phyloP scores from a whole-genome alignment of 2,329 filamentous ascomycete genomes.

The Cordyceps pruinosa region DNA sequence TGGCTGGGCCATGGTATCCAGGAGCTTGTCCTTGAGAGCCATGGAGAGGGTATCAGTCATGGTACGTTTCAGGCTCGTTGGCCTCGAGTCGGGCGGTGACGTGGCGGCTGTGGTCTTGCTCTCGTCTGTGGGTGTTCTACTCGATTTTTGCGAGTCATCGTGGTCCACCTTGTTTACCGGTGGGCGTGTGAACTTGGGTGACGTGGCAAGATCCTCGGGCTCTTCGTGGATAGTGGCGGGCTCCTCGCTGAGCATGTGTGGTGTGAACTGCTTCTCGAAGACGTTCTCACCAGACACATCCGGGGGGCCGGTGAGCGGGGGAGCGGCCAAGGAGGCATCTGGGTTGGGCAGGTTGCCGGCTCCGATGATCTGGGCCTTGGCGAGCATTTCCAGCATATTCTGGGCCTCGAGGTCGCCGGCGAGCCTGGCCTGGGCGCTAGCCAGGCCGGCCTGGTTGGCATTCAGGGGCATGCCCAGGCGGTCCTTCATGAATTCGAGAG shows the following conservation, averaged over 20 bases:
- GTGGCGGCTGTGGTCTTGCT: constrained; percentile 41
- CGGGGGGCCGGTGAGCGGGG: constrained; percentile 76
- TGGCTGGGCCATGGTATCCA: constrained; percentile 79
- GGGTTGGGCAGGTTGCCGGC: constrained; percentile 53
- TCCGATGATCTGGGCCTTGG: constrained; percentile 71
- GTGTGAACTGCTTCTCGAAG: constrained; percentile 76
- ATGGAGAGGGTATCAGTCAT: constrained; percentile 75
- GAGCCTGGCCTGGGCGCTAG: constrained; percentile 74
- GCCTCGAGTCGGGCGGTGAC: constrained; percentile 50
- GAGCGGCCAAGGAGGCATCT: constrained; percentile 32
- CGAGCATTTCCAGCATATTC: constrained; percentile 82
- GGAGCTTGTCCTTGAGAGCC: constrained; percentile 71
- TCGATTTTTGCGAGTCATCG: constrained; percentile 41
- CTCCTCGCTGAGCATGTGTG: constrained; percentile 45
- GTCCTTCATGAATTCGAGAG: constrained; percentile 94
- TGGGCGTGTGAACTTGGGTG: constrained; percentile 15
- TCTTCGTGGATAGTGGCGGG: constrained; percentile 23
- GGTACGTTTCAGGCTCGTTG: constrained; percentile 71
- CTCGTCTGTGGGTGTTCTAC: constrained; percentile 49
- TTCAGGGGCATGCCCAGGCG: constrained; percentile 69
- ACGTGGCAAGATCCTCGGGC: constrained; percentile 14
- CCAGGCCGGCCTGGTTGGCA: constrained; percentile 65
- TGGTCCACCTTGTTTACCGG: constrained; percentile 18
- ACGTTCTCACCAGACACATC: constrained; percentile 67
- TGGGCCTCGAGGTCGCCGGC: constrained; percentile 81